Evolutionary conservation across 2,329 filamentous ascomycete species (phyloP).

Genomic region (Cladosporium halotolerans): DNA sequence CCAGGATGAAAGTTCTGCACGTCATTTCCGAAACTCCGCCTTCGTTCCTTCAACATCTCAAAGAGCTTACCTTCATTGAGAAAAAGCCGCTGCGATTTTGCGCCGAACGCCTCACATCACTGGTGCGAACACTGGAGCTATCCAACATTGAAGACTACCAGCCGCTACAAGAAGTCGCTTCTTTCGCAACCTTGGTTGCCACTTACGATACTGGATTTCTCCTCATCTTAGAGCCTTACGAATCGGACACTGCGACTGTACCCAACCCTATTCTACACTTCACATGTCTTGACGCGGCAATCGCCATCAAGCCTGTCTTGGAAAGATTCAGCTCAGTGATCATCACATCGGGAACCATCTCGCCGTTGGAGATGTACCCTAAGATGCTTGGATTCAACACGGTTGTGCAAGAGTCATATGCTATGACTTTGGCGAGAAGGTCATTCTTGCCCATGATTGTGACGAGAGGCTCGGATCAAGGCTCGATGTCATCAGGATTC

Average conservation of each 20-base stretch:
- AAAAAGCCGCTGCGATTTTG: constrained; percentile 93
- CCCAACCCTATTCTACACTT: constrained; percentile 97
- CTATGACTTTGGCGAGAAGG: constrained; percentile 86
- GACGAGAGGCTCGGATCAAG: constrained; percentile 89
- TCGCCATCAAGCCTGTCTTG: constrained; percentile 96
- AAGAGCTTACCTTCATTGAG: constrained; percentile 95
- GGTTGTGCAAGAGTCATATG: constrained; percentile 93
- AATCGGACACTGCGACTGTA: constrained; percentile 90
- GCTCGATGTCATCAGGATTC: constrained; percentile 86
- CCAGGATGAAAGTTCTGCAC: constrained; percentile 94
- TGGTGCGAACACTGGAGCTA: constrained; percentile 89
- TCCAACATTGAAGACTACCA: constrained; percentile 98
- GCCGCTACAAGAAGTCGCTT: constrained; percentile 92
- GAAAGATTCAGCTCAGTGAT: constrained; percentile 97
- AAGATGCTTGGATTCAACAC: constrained; percentile 94
- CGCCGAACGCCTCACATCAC: constrained; percentile 85
- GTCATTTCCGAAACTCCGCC: constrained; percentile 95
- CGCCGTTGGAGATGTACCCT: constrained; percentile 95
- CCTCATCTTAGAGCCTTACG: constrained; percentile 93
- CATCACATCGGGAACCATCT: constrained; percentile 96
- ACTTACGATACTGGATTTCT: constrained; percentile 97
- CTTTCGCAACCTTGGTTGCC: constrained; percentile 89
- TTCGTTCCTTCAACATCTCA: constrained; percentile 86
- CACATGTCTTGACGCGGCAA: constrained; percentile 91
- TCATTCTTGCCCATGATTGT: constrained; percentile 99